phyloP scores from a whole-genome alignment of 768 basidiomycete species.

The Suillus fuscotomentosus region DNA sequence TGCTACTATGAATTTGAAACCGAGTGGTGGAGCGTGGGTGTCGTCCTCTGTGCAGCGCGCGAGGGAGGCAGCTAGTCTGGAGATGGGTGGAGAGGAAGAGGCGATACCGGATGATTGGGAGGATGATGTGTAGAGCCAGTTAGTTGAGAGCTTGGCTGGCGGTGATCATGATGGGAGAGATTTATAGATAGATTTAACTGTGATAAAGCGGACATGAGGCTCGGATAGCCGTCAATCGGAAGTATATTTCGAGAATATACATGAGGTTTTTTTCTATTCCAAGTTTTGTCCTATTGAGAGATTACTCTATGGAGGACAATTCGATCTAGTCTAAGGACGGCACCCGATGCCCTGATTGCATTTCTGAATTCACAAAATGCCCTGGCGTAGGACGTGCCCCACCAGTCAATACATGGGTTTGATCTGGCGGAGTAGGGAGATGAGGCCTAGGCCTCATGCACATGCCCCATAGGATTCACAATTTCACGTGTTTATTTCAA shows the following conservation, averaged over 20 bases:
- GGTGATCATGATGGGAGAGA: not conserved
- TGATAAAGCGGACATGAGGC: not conserved
- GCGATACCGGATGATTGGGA: constrained; percentile 57
- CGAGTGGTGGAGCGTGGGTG: constrained; percentile 17
- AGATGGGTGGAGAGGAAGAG: constrained; percentile 3
- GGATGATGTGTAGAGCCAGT: constrained; percentile 38
- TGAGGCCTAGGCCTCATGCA: too few species aligned
- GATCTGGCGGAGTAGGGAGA: too few species aligned
- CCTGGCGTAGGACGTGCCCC: too few species aligned
- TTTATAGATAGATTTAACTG: not conserved
- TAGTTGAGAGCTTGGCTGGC: not conserved
- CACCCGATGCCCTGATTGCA: too few species aligned
- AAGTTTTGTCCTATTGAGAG: too few species aligned
- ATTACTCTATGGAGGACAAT: too few species aligned
- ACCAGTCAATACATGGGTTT: too few species aligned
- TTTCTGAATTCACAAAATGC: too few species aligned
- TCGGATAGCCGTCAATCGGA: not conserved
- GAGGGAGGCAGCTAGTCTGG: not conserved
- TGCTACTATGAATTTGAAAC: not conserved
- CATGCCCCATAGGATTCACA: too few species aligned
- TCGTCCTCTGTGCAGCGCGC: constrained; percentile 19
- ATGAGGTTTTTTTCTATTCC: too few species aligned
- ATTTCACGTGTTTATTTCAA: too few species aligned
- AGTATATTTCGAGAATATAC: not conserved
- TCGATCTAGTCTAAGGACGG: too few species aligned